These are phyloP conservation scores for Aspergillus pseudoterreus DNA, from an alignment of 2,329 filamentous ascomycete genomes.

Conservation along the genomic window DNA sequence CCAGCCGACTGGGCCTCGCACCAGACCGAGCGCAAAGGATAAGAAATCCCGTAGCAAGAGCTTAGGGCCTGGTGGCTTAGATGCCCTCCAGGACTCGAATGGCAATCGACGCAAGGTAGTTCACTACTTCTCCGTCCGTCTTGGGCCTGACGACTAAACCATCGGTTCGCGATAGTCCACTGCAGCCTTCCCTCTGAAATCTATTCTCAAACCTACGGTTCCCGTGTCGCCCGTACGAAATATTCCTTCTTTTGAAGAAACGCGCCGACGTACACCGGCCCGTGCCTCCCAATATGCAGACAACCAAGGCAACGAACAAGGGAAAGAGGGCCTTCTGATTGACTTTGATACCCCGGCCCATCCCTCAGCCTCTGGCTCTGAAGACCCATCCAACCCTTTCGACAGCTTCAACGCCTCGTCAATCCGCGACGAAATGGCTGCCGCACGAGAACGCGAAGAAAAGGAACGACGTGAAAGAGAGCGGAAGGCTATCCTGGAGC, in stretches of 20 bases:
- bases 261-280: constrained; percentile 38
- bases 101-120: constrained; percentile 78
- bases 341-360: constrained; percentile 41
- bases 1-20: constrained; percentile 20
- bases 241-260: constrained; percentile 59
- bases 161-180: constrained; percentile 32
- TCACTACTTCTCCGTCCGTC: constrained; percentile 6
- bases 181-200: constrained; percentile 50
- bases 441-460: constrained; percentile 66
- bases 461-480: constrained; percentile 58
- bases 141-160: constrained; percentile 4
- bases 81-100: constrained; percentile 69
- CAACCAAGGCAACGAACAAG: constrained; percentile 17
- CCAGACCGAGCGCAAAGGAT: constrained; percentile 39
- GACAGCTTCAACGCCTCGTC: constrained; percentile 40
- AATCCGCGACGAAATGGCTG: constrained; percentile 53
- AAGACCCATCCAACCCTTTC: constrained; percentile 48
- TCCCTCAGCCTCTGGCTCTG: constrained; percentile 29
- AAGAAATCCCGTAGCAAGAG: constrained; percentile 89
- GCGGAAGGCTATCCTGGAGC: constrained; percentile 60
- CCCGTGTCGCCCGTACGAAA: constrained; percentile 61
- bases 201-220: constrained; percentile 78
- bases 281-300: constrained; percentile 24
- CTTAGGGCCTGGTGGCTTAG: constrained; percentile 85
- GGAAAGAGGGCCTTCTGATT: constrained; percentile 36